These are phyloP conservation scores for Termitomyces heimii DNA, from an alignment of 768 basidiomycete species.

Conservation along the genomic window DNA sequence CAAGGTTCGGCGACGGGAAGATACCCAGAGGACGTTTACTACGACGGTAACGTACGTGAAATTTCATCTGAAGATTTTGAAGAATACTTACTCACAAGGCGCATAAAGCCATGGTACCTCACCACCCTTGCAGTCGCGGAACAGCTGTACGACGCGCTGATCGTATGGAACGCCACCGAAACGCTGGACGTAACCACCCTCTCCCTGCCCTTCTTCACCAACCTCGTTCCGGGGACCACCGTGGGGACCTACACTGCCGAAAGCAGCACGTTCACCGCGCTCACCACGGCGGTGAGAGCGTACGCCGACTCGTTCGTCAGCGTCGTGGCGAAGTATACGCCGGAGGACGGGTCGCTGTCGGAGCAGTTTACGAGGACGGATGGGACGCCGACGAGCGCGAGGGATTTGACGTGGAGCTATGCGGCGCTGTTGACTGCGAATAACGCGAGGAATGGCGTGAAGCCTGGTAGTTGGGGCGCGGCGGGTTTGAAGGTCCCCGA, in stretches of 20 bases:
- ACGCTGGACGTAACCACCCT: constrained; percentile 46
- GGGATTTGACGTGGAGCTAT: constrained; percentile 74
- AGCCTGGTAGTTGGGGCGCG: constrained; percentile 62
- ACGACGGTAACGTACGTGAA: constrained; percentile 59
- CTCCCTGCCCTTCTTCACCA: constrained; percentile 69
- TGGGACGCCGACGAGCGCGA: constrained; percentile 53
- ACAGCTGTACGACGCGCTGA: constrained; percentile 68
- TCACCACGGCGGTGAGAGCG: constrained; percentile 40
- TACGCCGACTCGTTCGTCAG: constrained; percentile 66
- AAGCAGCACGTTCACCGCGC: constrained; percentile 39
- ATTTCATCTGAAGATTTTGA: neutral
- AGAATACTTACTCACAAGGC: constrained; percentile 9
- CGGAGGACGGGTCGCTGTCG: constrained; percentile 49
- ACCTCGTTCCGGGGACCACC: constrained; percentile 41
- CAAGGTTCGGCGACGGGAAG: constrained; percentile 69
- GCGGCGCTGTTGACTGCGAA: constrained; percentile 61
- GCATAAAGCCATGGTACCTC: constrained; percentile 68
- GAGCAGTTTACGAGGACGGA: constrained; percentile 53
- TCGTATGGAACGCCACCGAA: constrained; percentile 53
- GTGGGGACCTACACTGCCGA: constrained; percentile 47
- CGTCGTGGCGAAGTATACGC: constrained; percentile 56
- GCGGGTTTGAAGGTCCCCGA: constrained; percentile 42
- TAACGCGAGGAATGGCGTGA: constrained; percentile 41
- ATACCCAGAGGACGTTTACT: constrained; percentile 72
- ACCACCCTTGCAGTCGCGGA: constrained; percentile 66